Percentiles rank a stretch among this genome's conserved stretches.
phyloP scores from a whole-genome alignment of 2,329 filamentous ascomycete species.

The Diaporthe australafricana region DNA sequence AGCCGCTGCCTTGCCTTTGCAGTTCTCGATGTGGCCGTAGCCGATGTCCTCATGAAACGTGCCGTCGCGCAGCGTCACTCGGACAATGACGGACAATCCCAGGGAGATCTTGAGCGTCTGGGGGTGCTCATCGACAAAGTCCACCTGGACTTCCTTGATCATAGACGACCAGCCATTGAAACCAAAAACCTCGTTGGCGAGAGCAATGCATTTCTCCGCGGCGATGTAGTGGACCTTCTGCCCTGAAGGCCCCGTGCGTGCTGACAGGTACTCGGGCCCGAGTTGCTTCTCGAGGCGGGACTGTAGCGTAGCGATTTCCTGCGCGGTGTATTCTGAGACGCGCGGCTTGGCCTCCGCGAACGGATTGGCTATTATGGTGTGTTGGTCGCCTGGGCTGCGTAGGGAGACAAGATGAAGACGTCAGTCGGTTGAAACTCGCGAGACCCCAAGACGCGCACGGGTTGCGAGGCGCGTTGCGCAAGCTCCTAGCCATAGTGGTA shows the following conservation, averaged over 20 bases:
- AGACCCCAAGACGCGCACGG: not conserved
- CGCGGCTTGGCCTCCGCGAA: slow-evolving; percentile 79
- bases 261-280: slow-evolving; percentile 94
- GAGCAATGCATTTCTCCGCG: slow-evolving; percentile 95
- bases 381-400: slow-evolving; percentile 76
- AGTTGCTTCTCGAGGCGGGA: slow-evolving; percentile 90
- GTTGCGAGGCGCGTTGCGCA: slow-evolving; percentile 22
- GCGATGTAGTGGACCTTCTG: slow-evolving; percentile 92
- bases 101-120: slow-evolving; percentile 83
- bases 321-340: slow-evolving; percentile 86
- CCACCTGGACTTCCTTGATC: slow-evolving; percentile 94
- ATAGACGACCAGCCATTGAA: slow-evolving; percentile 98
- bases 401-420: slow-evolving; percentile 4
- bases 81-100: slow-evolving; percentile 89
- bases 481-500: slow-evolving; percentile 38
- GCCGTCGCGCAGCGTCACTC: slow-evolving; percentile 90
- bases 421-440: not conserved
- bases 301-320: slow-evolving; percentile 89
- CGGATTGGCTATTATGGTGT: slow-evolving; percentile 76
- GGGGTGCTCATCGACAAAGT: slow-evolving; percentile 91
- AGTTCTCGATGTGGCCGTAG: slow-evolving; percentile 96
- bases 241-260: slow-evolving; percentile 83
- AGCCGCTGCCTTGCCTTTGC: slow-evolving; percentile 91
- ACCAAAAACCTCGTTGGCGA: slow-evolving; percentile 94
- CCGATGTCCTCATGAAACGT: slow-evolving; percentile 99